Conservation (phyloP, 345 rosid genomes). For the Streptanthus diversifolius region DNA sequence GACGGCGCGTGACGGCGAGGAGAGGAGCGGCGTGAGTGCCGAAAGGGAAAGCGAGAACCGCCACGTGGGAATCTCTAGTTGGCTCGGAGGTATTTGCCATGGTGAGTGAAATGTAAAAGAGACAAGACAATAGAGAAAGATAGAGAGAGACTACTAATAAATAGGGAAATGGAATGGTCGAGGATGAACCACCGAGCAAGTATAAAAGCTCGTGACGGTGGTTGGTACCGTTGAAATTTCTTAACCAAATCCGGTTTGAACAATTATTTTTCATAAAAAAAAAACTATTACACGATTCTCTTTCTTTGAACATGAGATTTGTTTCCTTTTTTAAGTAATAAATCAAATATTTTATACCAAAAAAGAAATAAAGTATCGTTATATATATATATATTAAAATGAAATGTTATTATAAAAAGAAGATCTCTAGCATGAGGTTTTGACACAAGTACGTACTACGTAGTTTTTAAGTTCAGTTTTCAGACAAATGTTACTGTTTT, state of each 20-base stretch:
- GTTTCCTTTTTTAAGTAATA: not conserved
- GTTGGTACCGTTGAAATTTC: not conserved
- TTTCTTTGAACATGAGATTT: not conserved
- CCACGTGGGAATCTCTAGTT: constrained; percentile 38
- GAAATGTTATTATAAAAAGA: too few relatives aligned
- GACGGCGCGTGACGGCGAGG: constrained; percentile 38
- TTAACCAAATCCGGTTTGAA: not conserved
- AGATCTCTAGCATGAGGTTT: too few relatives aligned
- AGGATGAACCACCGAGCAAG: constrained; percentile 18
- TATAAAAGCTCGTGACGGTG: constrained; percentile 12
- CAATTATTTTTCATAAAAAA: too few relatives aligned
- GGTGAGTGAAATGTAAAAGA: not conserved
- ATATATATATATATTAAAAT: too few relatives aligned
- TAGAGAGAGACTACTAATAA: not conserved
- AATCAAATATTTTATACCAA: not conserved
- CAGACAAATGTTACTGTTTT: too few relatives aligned
- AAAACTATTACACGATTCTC: not conserved
- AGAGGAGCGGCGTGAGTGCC: constrained; percentile 53
- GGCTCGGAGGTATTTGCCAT: not conserved
- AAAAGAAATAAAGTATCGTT: too few relatives aligned
- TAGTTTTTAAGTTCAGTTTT: too few relatives aligned
- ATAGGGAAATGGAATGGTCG: not conserved
- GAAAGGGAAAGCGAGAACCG: constrained; percentile 58
- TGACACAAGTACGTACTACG: too few relatives aligned
- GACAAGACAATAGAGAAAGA: not conserved